These are phyloP conservation scores for Trichosporon ovoides DNA, from an alignment of 1,284 basidiomycete species.

Conservation along the genomic window DNA sequence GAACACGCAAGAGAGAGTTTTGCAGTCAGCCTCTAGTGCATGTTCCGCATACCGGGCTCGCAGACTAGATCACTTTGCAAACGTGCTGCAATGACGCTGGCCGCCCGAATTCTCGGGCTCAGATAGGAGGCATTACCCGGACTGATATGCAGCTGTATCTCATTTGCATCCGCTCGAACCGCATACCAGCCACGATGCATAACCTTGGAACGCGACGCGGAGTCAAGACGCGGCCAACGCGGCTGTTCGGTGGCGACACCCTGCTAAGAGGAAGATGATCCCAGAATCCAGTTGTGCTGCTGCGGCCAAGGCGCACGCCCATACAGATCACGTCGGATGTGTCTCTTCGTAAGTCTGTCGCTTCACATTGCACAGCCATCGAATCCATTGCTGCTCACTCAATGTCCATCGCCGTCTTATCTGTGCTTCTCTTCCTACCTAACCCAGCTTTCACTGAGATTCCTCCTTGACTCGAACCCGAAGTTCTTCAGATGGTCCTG, in stretches of 20 bases:
- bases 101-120: background rate
- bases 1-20: background rate
- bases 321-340: background rate
- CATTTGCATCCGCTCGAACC: background rate
- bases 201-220: background rate
- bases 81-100: background rate
- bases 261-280: background rate
- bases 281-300: background rate
- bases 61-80: background rate
- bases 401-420: background rate
- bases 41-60: background rate
- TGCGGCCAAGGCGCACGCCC: conserved; percentile 1
- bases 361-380: background rate
- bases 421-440: background rate
- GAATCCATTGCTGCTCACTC: background rate
- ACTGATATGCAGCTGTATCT: background rate
- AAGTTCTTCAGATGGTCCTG: background rate
- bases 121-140: too few species aligned
- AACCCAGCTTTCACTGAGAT: background rate
- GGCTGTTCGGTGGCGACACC: background rate
- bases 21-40: background rate
- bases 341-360: background rate
- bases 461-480: background rate
- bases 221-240: too few species aligned
- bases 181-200: background rate